These are phyloP conservation scores for Yamadazyma aaseri DNA, from an alignment of 1,139 yeast genomes.

Conservation along the genomic window DNA sequence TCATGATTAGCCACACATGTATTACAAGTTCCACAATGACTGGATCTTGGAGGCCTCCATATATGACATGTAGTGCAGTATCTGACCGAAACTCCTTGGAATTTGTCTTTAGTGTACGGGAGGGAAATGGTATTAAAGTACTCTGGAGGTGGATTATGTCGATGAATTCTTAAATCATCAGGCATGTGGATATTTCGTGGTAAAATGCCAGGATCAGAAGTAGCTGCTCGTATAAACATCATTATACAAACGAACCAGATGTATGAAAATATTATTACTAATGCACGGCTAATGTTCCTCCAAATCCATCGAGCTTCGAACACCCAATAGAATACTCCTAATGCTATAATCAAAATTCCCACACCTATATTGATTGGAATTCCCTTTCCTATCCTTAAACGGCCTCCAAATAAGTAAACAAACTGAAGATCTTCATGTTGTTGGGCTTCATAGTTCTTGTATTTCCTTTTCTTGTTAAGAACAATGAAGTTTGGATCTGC, in stretches of 20 bases:
- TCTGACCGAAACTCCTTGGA: slow-evolving; percentile 38
- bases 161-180: slow-evolving; percentile 4
- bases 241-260: slow-evolving; percentile 49
- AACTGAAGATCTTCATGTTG: slow-evolving; percentile 27
- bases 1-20: slow-evolving; percentile 45
- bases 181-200: slow-evolving; percentile 68
- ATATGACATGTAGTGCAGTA: slow-evolving; percentile 47
- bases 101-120: slow-evolving; percentile 39
- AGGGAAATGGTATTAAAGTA: slow-evolving; percentile 57
- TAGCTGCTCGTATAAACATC: slow-evolving; percentile 54
- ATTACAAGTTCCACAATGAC: slow-evolving; percentile 45
- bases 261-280: slow-evolving; percentile 59
- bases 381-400: slow-evolving; percentile 46
- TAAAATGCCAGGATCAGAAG: slow-evolving; percentile 70
- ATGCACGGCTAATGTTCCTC: slow-evolving; percentile 55
- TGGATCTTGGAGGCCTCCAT: slow-evolving; percentile 47
- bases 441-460: slow-evolving; percentile 37
- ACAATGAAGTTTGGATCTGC: slow-evolving; percentile 35
- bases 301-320: slow-evolving; percentile 57
- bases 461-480: slow-evolving; percentile 9
- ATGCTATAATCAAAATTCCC: slow-evolving; percentile 34
- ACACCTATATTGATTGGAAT: slow-evolving; percentile 36
- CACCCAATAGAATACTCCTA: slow-evolving; percentile 48
- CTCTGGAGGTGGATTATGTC: slow-evolving; percentile 49
- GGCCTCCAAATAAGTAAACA: slow-evolving; percentile 63